Conservation (phyloP, 495 filamentous ascomycete genomes). For the Podospora bellae-mahoneyi region DNA sequence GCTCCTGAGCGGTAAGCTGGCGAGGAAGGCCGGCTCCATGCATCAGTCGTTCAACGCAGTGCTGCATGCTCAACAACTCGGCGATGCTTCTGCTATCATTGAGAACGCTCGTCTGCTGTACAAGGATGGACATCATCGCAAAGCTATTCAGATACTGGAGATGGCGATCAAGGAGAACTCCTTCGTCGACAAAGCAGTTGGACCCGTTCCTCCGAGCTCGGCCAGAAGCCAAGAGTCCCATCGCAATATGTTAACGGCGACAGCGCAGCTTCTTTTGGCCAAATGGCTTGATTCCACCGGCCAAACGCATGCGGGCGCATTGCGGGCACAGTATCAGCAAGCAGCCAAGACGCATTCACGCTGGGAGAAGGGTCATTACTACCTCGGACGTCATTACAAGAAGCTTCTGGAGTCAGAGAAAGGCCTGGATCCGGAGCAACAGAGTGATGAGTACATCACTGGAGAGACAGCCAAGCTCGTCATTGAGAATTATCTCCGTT, state of each 20-base stretch:
- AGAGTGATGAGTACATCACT: conserved; percentile 53
- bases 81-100: conserved; percentile 79
- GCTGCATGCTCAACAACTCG: conserved; percentile 78
- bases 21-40: conserved; percentile 75
- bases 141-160: conserved; percentile 87
- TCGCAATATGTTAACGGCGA: conserved; percentile 55
- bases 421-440: conserved; percentile 62
- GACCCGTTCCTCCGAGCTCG: conserved; percentile 42
- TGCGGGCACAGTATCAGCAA: conserved; percentile 73
- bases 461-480: conserved; percentile 87
- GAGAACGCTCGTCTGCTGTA: conserved; percentile 93
- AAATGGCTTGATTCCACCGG: conserved; percentile 94
- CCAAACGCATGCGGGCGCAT: conserved; percentile 74
- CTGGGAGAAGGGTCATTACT: conserved; percentile 98
- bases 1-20: conserved; percentile 80
- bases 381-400: conserved; percentile 95
- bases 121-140: conserved; percentile 89
- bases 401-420: conserved; percentile 91
- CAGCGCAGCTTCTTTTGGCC: conserved; percentile 81
- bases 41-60: conserved; percentile 91
- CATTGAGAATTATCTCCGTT: conserved; percentile 87
- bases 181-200: conserved; percentile 42
- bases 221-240: conserved; percentile 43
- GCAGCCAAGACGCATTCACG: conserved; percentile 59
- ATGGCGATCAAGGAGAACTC: conserved; percentile 75